A percentile compares a stretch with the other conserved stretches of the same genome.
These are phyloP conservation scores for Yarrowia keelungensis DNA, from an alignment of 805 yeast species.

Conservation along the genomic window DNA sequence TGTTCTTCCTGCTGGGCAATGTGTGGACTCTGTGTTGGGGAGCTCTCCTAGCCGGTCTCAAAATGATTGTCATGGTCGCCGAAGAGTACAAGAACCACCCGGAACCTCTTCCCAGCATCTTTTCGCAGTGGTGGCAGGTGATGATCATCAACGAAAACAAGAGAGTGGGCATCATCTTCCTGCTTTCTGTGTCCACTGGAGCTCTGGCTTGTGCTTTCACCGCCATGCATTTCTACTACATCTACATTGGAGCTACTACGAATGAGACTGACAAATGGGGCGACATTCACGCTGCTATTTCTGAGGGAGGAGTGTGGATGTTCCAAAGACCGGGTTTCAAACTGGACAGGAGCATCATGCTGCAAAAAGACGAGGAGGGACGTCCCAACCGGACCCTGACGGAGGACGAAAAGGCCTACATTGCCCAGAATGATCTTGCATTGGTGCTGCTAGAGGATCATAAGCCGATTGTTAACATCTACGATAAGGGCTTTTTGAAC, in stretches of 20 bases:
- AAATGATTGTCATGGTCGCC: constrained; percentile 25
- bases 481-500: constrained; percentile 49
- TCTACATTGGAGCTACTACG: constrained; percentile 74
- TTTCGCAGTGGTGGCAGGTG: constrained; percentile 22
- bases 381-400: constrained; percentile 47
- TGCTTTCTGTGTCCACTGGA: constrained; percentile 56
- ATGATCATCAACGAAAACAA: constrained; percentile 42
- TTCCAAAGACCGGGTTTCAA: constrained; percentile 44
- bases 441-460: constrained; percentile 44
- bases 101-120: constrained; percentile 6
- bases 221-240: constrained; percentile 56
- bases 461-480: constrained; percentile 51
- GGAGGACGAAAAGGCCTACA: constrained; percentile 44
- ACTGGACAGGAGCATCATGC: constrained; percentile 44
- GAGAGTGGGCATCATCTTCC: constrained; percentile 52
- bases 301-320: constrained; percentile 52
- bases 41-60: constrained; percentile 46
- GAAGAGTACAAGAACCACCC: constrained; percentile 41
- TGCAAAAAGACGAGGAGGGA: constrained; percentile 45
- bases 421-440: constrained; percentile 43
- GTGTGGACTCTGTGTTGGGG: constrained; percentile 56
- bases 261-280: constrained; percentile 79
- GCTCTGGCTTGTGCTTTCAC: constrained; percentile 57
- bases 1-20: constrained; percentile 62
- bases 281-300: constrained; percentile 60